phyloP scores from a whole-genome alignment of 2,329 filamentous ascomycete genomes.

The Diaporthe capsici region DNA sequence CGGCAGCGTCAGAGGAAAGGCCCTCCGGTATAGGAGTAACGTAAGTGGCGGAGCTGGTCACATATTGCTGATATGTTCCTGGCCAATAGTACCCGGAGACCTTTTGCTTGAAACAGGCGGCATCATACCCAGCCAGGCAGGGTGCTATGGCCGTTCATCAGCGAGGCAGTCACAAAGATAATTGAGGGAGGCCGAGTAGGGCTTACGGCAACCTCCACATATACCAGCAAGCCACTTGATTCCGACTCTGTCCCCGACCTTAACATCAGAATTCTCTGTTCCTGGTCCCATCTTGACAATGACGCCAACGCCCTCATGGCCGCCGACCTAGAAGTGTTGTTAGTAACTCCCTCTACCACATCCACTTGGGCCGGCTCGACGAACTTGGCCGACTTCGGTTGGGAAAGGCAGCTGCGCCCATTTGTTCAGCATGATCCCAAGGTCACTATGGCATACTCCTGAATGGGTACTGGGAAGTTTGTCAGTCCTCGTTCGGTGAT shows the following conservation, averaged over 20 bases:
- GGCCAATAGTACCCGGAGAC: slow-evolving; percentile 78
- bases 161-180: slow-evolving; percentile 42
- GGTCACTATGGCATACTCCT: slow-evolving; percentile 43
- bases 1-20: slow-evolving; percentile 71
- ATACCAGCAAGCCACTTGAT: slow-evolving; percentile 76
- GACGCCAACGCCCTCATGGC: slow-evolving; percentile 77
- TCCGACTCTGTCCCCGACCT: slow-evolving; percentile 77
- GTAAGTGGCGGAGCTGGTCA: slow-evolving; percentile 74
- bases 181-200: neutral
- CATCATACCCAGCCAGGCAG: slow-evolving; percentile 71
- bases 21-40: slow-evolving; percentile 78
- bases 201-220: slow-evolving; percentile 63
- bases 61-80: slow-evolving; percentile 82
- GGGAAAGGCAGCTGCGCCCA: slow-evolving; percentile 41
- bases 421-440: slow-evolving; percentile 41
- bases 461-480: slow-evolving; percentile 42
- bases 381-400: slow-evolving; percentile 41
- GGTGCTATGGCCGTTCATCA: slow-evolving; percentile 54
- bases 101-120: slow-evolving; percentile 73
- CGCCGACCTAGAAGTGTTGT: slow-evolving; percentile 60
- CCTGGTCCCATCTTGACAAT: slow-evolving; percentile 76
- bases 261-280: slow-evolving; percentile 67
- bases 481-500: neutral
- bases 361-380: neutral
- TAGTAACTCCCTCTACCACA: neutral